Evolutionary conservation across 305 asterid species (phyloP), one percentile per base, ranked within the genome.

Genomic region (Caryopteris hybrid): DNA sequence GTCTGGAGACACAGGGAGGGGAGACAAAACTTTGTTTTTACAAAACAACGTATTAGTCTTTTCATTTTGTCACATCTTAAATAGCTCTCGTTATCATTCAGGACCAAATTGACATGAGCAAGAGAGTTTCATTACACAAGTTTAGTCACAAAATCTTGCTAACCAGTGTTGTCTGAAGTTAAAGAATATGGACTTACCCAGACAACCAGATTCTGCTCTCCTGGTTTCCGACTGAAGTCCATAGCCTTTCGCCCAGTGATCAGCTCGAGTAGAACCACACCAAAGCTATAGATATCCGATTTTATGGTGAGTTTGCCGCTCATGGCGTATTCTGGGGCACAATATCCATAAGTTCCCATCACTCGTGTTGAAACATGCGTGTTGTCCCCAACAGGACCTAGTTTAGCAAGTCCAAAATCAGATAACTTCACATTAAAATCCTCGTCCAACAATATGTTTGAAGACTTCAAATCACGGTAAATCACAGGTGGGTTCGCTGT

Each of bases 311-410:
- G 74, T 60, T 86, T 88, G 6, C 98, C 98, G 23, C 98, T 89
- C 90, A 86, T 86, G 22, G 96, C 96, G 16, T 89, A 92, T 46
- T 92, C 98, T 0, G 98, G 98, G 12, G 96, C 96, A 56, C 98
- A 92, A 66, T 87, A 92, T 25, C 98, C 98, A 17, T 87, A 92
- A 13, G 98, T 92, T 39, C 98, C 98, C 96, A 92, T 86, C 16
- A 92, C 96, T 20, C 96, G 83, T 0, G 96, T 92, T 6, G 96
- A 89, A 41, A 89, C 98, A 18, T 92, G 98, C 9, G 98, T 92
- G 27, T 87, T 87, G 73, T 87, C 96, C 0, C 96, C 96, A 34
- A 92, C 93, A 1, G 98, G 97, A 0, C 97, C 98, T 6, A 92
- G 78, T 68, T 90, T 92, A 41, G 97, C 98, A 0, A 90, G 91